Evolutionary conservation across 306 rosid species (phyloP), one percentile per base, ranked within the genome.

Genomic region (Clitoria ternatea): DNA sequence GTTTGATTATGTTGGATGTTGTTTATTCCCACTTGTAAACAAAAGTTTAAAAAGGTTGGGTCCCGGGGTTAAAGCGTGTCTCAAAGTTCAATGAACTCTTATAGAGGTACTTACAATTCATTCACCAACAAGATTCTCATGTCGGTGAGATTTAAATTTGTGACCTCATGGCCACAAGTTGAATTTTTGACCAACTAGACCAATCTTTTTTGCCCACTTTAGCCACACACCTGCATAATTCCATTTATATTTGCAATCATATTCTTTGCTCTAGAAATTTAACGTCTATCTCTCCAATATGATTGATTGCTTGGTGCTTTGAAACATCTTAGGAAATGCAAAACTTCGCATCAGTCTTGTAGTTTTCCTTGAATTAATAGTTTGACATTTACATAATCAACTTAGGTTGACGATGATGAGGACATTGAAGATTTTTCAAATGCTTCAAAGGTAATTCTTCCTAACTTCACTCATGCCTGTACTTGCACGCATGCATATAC

Each of bases 371-470:
- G 18, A 33, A 7, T 24, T 10, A n/a, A 13, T 56, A 47, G 62
- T 49, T 48, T 82, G 76, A 78, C 72, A 49, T 65, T 59, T 50
- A 27, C 54, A 30, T 45, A 43, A 64, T 57, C 36, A 32, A 29
- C 74, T 63, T 50, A 82, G 86, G 80, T 23, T 48, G 54, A 68
- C 5, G 75, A 68, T 36, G 72, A 12, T 17, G 79, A 79, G 43
- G 73, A 77, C 69, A 66, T 79, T 36, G 81, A 79, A 70, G 81
- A 75, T 44, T 45, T 79, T 70, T 79, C 86, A 57, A 79, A 69
- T 67, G 76, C 72, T 59, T 70, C 86, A 42, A 79, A 79, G 83
- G 86, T 79, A 70, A 44, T 29, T 63, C 62, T 64, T 62, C 43
- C 49, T 44, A 55, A 40, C 30, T 6, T 39, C 42, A 62, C 42